Base-by-base conservation (phyloP, 805 yeast species). In the Scheffersomyces lignosus region DNA sequence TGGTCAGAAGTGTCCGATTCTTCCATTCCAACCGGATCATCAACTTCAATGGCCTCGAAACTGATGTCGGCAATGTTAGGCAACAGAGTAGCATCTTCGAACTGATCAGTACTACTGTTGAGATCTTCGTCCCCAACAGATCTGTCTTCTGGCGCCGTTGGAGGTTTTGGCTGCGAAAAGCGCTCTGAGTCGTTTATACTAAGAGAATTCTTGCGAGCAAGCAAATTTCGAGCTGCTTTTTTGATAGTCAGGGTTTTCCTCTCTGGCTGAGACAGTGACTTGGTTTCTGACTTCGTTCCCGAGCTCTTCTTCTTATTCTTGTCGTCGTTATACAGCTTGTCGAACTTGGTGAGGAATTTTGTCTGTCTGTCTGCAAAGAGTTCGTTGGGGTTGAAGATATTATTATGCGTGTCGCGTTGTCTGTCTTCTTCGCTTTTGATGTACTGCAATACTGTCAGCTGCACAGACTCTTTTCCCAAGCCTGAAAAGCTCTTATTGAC, bases 341-440 rank as follows among this genome's bases (percentile, higher is more conserved):
- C 58, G 28, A 63, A 58, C 18, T 47, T 53, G 15, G 69, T 61
- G 40, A 63, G 43, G 36, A 60, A 60, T 39, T 48, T 53, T 25
- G 43, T 43, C 44, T 63, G 66, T 31, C 72, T 51, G 36, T 66
- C 69, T 17, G 61, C 51, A 38, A 51, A 68, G 30, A 67, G 51
- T n/a, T 58, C 66, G 46, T 64, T 62, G 17, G 73, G 55, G 37
- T 60, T 52, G 27, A 62, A 58, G 3, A 44, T 52, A 22, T 47
- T 47, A 22, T 51, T 42, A 22, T 41, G 24, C 10, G 24, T 20
- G 24, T 20, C 24, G 7, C 39, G 10, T 32, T 31, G 17, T 29
- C 37, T 18, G 29, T 31, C 14, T 22, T 44, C 41, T 38, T 54
- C 53, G 34, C 47, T 47, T 18, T 54, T 54, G 29, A 68, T 62